Evolutionary conservation across 495 filamentous ascomycete species (phyloP), one percentile per base, ranked within the genome.

Genomic region (Ascodesmis nigricans): DNA sequence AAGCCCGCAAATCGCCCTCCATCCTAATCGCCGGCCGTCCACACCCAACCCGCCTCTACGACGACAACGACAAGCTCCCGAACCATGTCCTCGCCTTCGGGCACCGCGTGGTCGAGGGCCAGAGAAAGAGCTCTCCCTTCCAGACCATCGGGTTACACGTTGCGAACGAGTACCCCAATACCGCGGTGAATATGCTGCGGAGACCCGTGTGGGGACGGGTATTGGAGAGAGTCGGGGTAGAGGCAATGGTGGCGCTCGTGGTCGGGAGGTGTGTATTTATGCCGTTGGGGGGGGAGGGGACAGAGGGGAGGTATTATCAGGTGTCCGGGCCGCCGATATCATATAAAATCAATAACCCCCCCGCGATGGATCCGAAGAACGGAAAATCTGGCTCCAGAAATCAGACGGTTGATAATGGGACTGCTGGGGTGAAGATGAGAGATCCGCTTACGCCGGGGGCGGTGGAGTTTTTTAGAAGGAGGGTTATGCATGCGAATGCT

Each of bases 401-500:
- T 16, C 31, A 3, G 16, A 34, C 10, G 3, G 17, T 25, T 11
- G 6, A 25, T 25, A 25, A 11, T 6, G 11, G 6, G 23, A 6
- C 23, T 11, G 23, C 6, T 6, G 23, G 11, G 11, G 23, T 25
- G 33, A 43, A 38, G 35, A 20, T 14, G 15, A 31, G 30, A 31
- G 35, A 41, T 29, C 36, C 43, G 23, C 36, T 33, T 28, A 54
- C 54, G 4, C 67, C 62, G 3, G 71, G 69, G 16, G 63, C 63
- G 26, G 81, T 95, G 37, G 52, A 56, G 1, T 84, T 97, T 51
- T 67, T 81, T 13, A 73, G 81, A 36, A 76, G 69, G 46, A 67
- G 80, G 3, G 91, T 91, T 65, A 62, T 93, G 21, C 93, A 93
- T 54, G 75, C 78, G 14, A 67, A 67, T 38, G 63, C 77, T 24